A percentile compares a stretch with the other conserved stretches of the same genome.
Evolutionary conservation across 371 early-diverging fungal genomes (phyloP).

Genomic region (Syncephalastrum monosporum): DNA sequence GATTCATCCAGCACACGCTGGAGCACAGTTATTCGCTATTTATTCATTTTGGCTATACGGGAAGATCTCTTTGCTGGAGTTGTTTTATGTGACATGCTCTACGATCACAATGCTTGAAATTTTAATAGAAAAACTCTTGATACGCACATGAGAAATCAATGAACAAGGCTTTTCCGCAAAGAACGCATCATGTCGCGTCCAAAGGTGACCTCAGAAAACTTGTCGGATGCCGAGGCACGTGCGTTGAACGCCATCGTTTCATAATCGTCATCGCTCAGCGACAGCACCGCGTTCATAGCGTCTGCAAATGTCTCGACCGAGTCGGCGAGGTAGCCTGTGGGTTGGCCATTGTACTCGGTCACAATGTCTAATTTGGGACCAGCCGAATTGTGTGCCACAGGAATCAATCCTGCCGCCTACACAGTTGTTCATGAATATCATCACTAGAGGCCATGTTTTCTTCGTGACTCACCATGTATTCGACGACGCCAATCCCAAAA

Average conservation of each 20-base stretch:
- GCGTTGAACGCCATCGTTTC: constrained; percentile 59
- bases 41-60: no score
- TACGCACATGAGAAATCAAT: no score
- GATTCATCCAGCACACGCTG: no score
- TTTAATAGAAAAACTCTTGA: no score
- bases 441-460: neutral
- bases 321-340: constrained; percentile 69
- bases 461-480: constrained; percentile 78
- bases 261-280: constrained; percentile 35
- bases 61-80: no score
- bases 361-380: constrained; percentile 96
- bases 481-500: constrained; percentile 96
- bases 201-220: constrained; percentile 75
- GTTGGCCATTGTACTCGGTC: constrained; percentile 44
- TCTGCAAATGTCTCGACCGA: constrained; percentile 68
- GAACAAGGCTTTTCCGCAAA: constrained; percentile 29
- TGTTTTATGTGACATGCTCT: no score
- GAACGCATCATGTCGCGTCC: constrained; percentile 38
- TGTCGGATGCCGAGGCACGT: constrained; percentile 58
- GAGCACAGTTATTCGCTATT: no score
- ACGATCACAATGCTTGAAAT: no score
- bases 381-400: constrained; percentile 91
- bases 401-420: constrained; percentile 87
- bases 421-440: neutral
- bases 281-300: constrained; percentile 51